Conservation (phyloP, 2,329 filamentous ascomycete species). For the Trichoderma sp. region DNA sequence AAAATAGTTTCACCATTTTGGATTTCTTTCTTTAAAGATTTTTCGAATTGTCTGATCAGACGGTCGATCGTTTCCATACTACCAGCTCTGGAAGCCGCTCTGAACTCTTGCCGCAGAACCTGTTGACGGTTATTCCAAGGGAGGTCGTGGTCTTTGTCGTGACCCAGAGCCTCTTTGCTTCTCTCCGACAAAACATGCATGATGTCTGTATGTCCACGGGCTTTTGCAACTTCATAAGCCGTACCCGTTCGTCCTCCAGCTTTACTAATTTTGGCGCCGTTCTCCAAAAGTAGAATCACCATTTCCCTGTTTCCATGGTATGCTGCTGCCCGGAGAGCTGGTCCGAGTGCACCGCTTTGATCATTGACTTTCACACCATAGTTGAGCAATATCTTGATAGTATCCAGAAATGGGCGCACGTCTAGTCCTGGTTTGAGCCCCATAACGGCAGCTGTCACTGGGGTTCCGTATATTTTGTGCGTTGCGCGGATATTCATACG, state of each 20-base stretch:
- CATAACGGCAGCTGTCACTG: not conserved
- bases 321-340: constrained; percentile 1
- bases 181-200: not conserved
- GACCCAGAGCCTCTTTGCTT: too few species aligned
- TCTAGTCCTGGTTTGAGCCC: not conserved
- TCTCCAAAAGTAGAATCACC: not conserved
- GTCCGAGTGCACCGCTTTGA: not conserved
- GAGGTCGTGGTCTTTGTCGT: not conserved
- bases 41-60: not conserved
- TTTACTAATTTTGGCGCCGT: not conserved
- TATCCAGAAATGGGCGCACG: not conserved
- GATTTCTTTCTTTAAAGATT: not conserved
- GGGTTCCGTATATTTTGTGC: not conserved
- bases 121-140: not conserved
- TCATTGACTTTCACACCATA: not conserved
- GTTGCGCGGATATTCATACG: not conserved
- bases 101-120: not conserved
- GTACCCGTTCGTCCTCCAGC: not conserved
- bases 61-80: not conserved
- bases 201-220: not conserved
- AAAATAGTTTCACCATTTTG: not conserved
- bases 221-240: not conserved
- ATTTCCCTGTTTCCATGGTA: not conserved
- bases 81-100: not conserved
- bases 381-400: not conserved